Base-by-base conservation (phyloP, 2,329 filamentous ascomycete genomes). In the Alternaria sp. region DNA sequence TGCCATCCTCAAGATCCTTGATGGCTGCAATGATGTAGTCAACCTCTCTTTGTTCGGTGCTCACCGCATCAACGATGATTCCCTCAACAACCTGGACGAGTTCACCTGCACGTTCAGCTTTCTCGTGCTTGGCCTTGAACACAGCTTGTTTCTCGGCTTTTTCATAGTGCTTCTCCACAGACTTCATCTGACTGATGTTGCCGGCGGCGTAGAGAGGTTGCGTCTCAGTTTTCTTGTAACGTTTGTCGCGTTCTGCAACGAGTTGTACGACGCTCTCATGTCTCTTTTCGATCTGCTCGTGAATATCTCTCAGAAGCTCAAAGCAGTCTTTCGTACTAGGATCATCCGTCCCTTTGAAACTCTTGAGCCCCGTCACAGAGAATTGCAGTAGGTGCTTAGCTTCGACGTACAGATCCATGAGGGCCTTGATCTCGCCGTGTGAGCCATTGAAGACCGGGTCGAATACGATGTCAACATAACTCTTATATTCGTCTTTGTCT, bases 221-320 rank as follows among this genome's bases (percentile, higher is more conserved):
- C 49, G 82, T 77, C 62, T 86, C 83, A 0, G 84, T 82, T 64
- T 80, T 82, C 72, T 85, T 86, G 51, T 84, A 81, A 14, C 83
- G 78, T 44, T 79, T 80, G 66, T 86, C 84, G 39, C 83, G 81
- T 61, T 86, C 84, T 17, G 84, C 70, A 5, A 83, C 79, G 34
- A 82, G 79, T 29, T 81, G 77, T 3, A 82, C 78, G 11, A 83
- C 77, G 57, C 81, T 81, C 14, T 80, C 80, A 61, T 85, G 81
- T 2, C 82, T 78, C 24, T 76, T 69, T 65, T 86, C 82, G 13
- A 85, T 77, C 56, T 80, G 80, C 13, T 73, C 71, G 63, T 84
- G 80, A 5, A 85, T 70, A 1, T 70, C 69, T 39, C 75, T 72
- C 28, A 76, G 70, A 41, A 79, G 73, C 51, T 80, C 78, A 4